phyloP scores from a whole-genome alignment of 306 rosid species.

The Herpetospermum pedunculosum region DNA sequence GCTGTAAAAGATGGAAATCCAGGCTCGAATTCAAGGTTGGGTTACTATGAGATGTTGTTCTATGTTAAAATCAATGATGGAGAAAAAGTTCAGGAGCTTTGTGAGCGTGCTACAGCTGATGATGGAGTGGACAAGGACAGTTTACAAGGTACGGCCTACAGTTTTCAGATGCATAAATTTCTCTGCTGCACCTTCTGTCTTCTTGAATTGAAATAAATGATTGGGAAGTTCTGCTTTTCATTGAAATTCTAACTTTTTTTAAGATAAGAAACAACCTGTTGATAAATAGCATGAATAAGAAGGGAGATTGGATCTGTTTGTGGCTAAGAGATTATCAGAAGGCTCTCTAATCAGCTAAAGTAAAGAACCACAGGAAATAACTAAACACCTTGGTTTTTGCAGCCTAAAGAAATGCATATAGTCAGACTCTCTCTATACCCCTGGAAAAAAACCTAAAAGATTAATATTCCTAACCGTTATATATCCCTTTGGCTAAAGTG shows the following conservation, averaged over 20 bases:
- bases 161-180: slow-evolving; percentile 2
- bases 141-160: slow-evolving; percentile 39
- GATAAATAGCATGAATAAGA: not conserved
- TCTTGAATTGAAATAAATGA: not conserved
- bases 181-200: not conserved
- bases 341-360: not conserved
- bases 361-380: not conserved
- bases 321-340: not conserved
- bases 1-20: slow-evolving; percentile 44
- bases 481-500: not conserved
- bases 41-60: slow-evolving; percentile 75
- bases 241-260: not conserved
- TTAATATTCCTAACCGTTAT: not conserved
- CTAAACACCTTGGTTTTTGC: not conserved
- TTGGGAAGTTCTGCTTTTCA: not conserved
- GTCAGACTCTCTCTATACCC: not conserved
- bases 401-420: not conserved
- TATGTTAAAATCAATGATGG: slow-evolving; percentile 48
- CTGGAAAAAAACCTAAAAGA: not conserved
- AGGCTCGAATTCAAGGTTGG: slow-evolving; percentile 32
- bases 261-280: not conserved
- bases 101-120: slow-evolving; percentile 28
- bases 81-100: slow-evolving; percentile 56
- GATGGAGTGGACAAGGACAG: slow-evolving; percentile 23
- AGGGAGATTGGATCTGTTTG: not conserved